Base-by-base conservation (phyloP, 352 stramenopile genomes). In the Phytophthora kernoviae region DNA sequence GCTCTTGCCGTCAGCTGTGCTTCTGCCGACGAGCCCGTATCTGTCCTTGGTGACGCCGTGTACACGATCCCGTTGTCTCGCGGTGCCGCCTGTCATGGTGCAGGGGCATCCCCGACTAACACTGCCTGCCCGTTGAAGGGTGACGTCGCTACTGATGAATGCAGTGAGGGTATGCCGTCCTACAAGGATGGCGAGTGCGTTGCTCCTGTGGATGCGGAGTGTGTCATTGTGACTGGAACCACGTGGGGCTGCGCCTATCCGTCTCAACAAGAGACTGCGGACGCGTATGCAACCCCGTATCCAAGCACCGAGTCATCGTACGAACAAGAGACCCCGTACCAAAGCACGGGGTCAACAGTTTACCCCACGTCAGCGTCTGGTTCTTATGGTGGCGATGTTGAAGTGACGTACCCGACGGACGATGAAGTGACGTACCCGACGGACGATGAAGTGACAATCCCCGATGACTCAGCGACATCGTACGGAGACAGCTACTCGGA, bases 31-130 rank as follows among this genome's bases (percentile, higher is more conserved):
- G 49, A 27, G 27, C 6, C 37, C 41, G 70, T 82, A n/a, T 77
- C 65, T 14, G 67, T 82, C 9, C 70, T 71, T 5, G 62, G 65
- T 18, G 70, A 82, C 45, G 73, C 73, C 20, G 78, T 67, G 5
- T 82, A 82, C 58, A 52, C 42, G 24, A 66, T 69, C 46, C 40
- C 63, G 8, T 34, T n/a, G 11, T 56, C 24, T 36, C 56, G 52
- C 27, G 68, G 58, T 5, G 30, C 17, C 10, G 34, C 66, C 21
- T 77, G 69, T 40, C 57, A 54, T 11, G 59, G 65, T 18, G 1
- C 30, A 3, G 70, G 56, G 15, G 40, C 32, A 14, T 42, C 17
- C 1, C 56, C 66, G 11, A 62, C 40, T 50, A 62, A 62, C 44
- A 73, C 43, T 14, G 66, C 61, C 10, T 78, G 70, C 43, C 65